Evolutionary conservation across 495 filamentous ascomycete species (phyloP).

Genomic region (Podospora conica): DNA sequence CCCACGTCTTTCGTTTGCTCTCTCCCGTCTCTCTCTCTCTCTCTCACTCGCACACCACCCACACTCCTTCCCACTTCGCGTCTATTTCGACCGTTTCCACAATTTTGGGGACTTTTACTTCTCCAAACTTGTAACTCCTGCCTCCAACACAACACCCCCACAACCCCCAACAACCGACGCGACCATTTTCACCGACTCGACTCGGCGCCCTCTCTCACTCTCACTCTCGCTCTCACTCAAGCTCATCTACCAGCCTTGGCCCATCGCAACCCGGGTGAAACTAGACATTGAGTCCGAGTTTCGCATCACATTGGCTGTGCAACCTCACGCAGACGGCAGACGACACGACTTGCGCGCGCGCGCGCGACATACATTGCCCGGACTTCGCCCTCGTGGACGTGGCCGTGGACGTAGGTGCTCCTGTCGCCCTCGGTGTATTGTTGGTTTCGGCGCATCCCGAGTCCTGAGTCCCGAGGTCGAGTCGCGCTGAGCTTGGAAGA

Average conservation of each 20-base stretch:
- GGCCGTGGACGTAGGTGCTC: too few species aligned
- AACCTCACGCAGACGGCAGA: slow-evolving; percentile 5
- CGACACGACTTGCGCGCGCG: slow-evolving; percentile 3
- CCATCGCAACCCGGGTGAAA: slow-evolving; percentile 4
- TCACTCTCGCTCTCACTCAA: not conserved
- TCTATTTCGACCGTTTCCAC: not conserved
- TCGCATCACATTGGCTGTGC: slow-evolving; percentile 15
- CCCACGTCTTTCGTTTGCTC: not conserved
- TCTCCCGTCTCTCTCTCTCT: not conserved
- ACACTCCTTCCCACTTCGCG: not conserved
- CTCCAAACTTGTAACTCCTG: not conserved
- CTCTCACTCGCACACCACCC: not conserved
- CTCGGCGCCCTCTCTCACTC: not conserved
- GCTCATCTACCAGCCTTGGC: not conserved
- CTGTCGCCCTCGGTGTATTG: not conserved
- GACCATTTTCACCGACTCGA: not conserved
- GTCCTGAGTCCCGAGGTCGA: not conserved
- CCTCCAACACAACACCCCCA: too few species aligned
- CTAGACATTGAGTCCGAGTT: slow-evolving; percentile 14
- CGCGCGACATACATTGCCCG: not conserved
- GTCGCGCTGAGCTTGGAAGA: not conserved
- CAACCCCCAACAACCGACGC: not conserved
- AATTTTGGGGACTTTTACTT: not conserved
- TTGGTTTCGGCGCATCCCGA: slow-evolving; percentile 8
- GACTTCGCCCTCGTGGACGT: not conserved